Conservation (phyloP, 2,329 filamentous ascomycete species). For the Cadophora sp. region DNA sequence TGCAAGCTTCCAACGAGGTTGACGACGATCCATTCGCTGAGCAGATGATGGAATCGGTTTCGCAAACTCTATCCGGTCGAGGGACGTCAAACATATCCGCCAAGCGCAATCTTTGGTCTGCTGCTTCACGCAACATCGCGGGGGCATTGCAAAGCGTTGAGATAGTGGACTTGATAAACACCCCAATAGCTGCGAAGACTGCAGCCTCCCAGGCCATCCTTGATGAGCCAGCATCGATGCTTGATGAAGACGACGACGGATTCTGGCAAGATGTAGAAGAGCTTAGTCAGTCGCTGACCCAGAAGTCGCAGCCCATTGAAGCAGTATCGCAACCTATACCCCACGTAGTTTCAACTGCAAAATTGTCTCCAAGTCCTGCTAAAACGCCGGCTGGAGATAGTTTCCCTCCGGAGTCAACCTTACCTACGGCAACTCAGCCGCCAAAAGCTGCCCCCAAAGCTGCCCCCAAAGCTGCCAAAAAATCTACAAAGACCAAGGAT, state of each 20-base stretch:
- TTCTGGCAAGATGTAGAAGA: conserved; percentile 41
- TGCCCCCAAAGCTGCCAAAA: conserved; percentile 21
- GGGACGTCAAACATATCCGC: conserved; percentile 18
- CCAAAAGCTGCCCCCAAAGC: background rate
- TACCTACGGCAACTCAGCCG: background rate
- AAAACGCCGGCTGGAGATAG: background rate
- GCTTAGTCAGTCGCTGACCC: conserved; percentile 1
- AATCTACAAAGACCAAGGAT: conserved; percentile 9
- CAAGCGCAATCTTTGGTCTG: conserved; percentile 68
- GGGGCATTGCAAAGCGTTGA: conserved; percentile 65
- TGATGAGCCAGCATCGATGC: background rate
- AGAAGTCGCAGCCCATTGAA: background rate
- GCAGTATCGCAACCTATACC: background rate
- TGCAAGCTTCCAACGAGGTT: conserved; percentile 62
- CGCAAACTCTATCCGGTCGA: conserved; percentile 10
- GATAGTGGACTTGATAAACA: conserved; percentile 62
- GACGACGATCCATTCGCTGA: conserved; percentile 49
- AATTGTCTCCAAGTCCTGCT: background rate
- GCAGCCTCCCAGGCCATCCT: background rate
- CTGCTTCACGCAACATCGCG: conserved; percentile 69
- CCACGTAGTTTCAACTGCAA: background rate
- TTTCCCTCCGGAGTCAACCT: background rate
- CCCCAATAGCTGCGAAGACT: conserved; percentile 29
- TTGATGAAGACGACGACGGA: conserved; percentile 21
- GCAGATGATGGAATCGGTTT: conserved; percentile 35